Evolutionary conservation across 2,329 filamentous ascomycete genomes (phyloP).

Genomic region (Sclerotinia subarctica): DNA sequence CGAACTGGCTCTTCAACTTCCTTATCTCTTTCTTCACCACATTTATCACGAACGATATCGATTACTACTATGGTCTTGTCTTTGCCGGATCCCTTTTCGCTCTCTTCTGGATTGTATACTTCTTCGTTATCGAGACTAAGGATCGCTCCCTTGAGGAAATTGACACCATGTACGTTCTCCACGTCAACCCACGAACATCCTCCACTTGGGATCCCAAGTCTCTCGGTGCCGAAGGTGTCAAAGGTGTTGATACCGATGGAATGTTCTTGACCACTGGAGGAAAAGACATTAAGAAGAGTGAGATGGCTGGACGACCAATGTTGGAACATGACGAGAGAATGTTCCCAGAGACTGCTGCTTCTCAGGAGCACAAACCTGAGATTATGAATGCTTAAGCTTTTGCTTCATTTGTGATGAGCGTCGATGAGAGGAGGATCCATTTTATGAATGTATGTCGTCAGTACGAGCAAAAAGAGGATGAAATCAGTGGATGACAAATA

Average conservation of each 20-base stretch:
- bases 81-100: conserved; percentile 68
- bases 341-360: conserved; percentile 22
- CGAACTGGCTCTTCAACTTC: conserved; percentile 70
- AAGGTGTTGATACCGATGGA: conserved; percentile 22
- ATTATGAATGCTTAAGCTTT: background rate
- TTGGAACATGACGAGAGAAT: conserved; percentile 28
- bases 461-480: background rate
- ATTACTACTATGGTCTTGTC: conserved; percentile 63
- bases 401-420: background rate
- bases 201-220: conserved; percentile 34
- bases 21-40: conserved; percentile 73
- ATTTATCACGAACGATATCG: conserved; percentile 68
- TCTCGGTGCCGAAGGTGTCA: conserved; percentile 26
- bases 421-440: background rate
- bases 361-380: background rate
- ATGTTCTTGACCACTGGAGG: conserved; percentile 24
- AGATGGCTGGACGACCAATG: conserved; percentile 22
- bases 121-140: conserved; percentile 73
- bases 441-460: conserved; percentile 1
- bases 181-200: conserved; percentile 45
- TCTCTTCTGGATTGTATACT: conserved; percentile 66
- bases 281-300: conserved; percentile 27
- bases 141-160: conserved; percentile 75
- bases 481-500: background rate
- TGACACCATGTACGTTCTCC: conserved; percentile 68